Evolutionary conservation across 305 asterid genomes (phyloP), one percentile per base, ranked within the genome.

Genomic region (Lippia alba): DNA sequence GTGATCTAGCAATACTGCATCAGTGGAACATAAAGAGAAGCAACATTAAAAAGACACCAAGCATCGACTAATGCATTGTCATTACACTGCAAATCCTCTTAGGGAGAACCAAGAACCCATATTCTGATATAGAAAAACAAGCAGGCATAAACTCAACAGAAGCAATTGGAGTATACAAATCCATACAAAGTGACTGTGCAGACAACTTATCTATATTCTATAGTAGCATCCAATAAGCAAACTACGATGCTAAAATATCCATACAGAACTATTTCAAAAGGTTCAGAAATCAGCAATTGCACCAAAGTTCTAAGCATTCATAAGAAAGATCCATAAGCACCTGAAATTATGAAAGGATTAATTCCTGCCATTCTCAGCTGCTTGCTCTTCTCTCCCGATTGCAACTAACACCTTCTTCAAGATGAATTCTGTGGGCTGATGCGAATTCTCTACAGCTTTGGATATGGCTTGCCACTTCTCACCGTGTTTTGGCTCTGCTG

Each of bases 381-480:
- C 73, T 67, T 54, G 80, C 67, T 91, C 94, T 64, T 91, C 97
- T 78, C 81, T 85, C 56, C 91, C 96, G 16, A 93, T 59, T 6
- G 91, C 86, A 75, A 83, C 89, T 14, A 91, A 96, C 74, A 93
- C 96, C 82, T 87, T 89, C 71, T 91, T 89, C 89, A 88, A 0
- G 92, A 93, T 84, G 54, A 85, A 75, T 46, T 93, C 97, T 0
- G 94, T 80, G 17, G 96, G 85, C 85, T 83, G 92, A 78, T 93
- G 98, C 34, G 96, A 89, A 72, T 93, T 91, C 82, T 91, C 98
- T 74, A 91, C 96, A n/a, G 96, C 92, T 78, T 93, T 93, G 0
- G 96, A 82, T 53, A 87, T 66, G n/a, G 71, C 82, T 69, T 93
- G 98, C 97, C 98, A 93, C 79, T 84, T 83, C 71, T 89, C 98